A percentile compares a stretch with the other conserved stretches of the same genome.
Evolutionary conservation across 306 rosid species (phyloP).

Genomic region (Alnus glutinosa): DNA sequence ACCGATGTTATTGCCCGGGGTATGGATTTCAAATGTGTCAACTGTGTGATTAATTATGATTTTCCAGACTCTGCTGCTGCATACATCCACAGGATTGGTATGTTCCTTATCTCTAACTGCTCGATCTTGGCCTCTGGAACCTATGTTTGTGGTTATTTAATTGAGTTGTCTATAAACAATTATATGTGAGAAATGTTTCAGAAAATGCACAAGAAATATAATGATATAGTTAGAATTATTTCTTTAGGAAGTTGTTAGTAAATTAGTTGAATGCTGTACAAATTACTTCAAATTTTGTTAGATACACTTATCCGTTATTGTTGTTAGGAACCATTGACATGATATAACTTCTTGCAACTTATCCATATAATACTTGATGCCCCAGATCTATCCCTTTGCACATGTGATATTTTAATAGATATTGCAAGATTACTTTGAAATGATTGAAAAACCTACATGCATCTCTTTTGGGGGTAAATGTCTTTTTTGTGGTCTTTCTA

Average conservation of each 20-base stretch:
- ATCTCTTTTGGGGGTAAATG: background rate
- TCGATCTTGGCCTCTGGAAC: background rate
- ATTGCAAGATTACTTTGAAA: background rate
- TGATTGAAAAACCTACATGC: background rate
- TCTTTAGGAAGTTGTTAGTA: background rate
- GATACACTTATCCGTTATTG: background rate
- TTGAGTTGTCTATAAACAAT: background rate
- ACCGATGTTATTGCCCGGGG: slow-evolving; percentile 98
- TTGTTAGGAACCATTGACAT: background rate
- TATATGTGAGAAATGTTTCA: background rate
- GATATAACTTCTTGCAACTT: background rate
- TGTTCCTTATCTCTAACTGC: slow-evolving; percentile 12
- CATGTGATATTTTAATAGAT: background rate
- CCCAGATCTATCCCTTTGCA: background rate
- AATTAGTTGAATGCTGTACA: background rate
- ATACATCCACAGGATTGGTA: slow-evolving; percentile 93
- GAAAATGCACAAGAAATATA: background rate
- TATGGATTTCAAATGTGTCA: slow-evolving; percentile 93
- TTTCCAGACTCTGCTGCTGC: slow-evolving; percentile 92
- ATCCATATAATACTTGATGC: background rate
- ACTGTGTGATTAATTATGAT: slow-evolving; percentile 88
- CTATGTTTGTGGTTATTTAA: background rate
- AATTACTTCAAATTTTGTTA: background rate
- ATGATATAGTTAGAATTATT: background rate
- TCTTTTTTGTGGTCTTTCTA: slow-evolving; percentile 10